These are phyloP conservation scores for Aspergillus ustus DNA, from an alignment of 2,329 filamentous ascomycete genomes.

Conservation along the genomic window DNA sequence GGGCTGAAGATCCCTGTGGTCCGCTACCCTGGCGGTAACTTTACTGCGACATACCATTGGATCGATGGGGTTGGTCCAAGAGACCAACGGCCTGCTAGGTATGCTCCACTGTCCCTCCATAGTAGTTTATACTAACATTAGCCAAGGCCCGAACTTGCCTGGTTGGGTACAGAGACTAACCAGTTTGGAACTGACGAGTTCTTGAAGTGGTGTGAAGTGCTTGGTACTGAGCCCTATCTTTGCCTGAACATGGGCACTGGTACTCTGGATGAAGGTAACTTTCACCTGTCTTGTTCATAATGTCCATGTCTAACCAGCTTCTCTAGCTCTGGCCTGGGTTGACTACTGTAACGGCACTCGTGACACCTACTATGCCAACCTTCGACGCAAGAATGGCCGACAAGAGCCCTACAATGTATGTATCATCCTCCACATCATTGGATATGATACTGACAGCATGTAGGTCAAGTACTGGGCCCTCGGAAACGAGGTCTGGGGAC, in stretches of 20 bases:
- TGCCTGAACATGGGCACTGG: conserved; percentile 83
- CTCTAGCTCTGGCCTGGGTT: conserved; percentile 71
- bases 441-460: conserved; percentile 18
- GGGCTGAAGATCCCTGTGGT: conserved; percentile 78
- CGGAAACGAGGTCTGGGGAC: conserved; percentile 71
- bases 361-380: conserved; percentile 80
- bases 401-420: conserved; percentile 73
- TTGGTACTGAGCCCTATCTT: conserved; percentile 78
- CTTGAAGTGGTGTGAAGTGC: conserved; percentile 75
- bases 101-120: conserved; percentile 20
- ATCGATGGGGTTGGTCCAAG: conserved; percentile 76
- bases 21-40: conserved; percentile 83
- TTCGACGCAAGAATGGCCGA: conserved; percentile 75
- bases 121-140: background rate
- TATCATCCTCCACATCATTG: background rate
- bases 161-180: conserved; percentile 77
- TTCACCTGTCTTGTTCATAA: background rate
- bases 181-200: conserved; percentile 87
- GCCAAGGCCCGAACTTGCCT: conserved; percentile 73
- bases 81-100: conserved; percentile 66
- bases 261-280: conserved; percentile 57
- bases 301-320: background rate
- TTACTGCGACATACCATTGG: conserved; percentile 85
- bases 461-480: conserved; percentile 81
- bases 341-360: conserved; percentile 84